These are phyloP conservation scores for Infundibulicybe gibba DNA, from an alignment of 768 basidiomycete genomes.

Conservation along the genomic window DNA sequence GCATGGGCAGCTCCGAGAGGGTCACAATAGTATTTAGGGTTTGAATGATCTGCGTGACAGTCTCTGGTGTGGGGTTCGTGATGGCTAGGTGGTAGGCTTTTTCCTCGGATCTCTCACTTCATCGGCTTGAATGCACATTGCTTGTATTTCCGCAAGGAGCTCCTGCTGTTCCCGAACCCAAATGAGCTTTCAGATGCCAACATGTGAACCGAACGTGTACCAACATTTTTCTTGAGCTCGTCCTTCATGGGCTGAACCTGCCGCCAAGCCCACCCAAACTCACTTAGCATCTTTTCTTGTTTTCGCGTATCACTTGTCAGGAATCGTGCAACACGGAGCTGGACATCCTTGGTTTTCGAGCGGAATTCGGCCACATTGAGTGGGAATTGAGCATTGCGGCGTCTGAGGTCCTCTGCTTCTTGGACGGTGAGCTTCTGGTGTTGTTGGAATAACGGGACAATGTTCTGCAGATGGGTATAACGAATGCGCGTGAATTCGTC, in stretches of 20 bases:
- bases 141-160: conserved; percentile 18
- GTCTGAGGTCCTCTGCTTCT: conserved; percentile 19
- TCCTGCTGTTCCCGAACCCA: conserved; percentile 4
- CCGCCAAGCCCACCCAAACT: conserved; percentile 51
- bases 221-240: conserved; percentile 36
- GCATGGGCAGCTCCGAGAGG: no score
- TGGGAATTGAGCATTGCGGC: conserved; percentile 29
- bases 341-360: conserved; percentile 33
- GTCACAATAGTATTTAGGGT: no score
- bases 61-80: no score
- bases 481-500: conserved; percentile 25
- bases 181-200: background rate
- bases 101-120: conserved; percentile 20
- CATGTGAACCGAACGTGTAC: conserved; percentile 10
- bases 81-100: no score
- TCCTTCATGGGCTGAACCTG: conserved; percentile 40
- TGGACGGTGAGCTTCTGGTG: conserved; percentile 12
- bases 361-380: conserved; percentile 27
- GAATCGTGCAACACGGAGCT: conserved; percentile 50
- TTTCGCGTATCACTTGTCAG: conserved; percentile 24
- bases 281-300: conserved; percentile 43
- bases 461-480: conserved; percentile 23
- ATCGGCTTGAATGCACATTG: conserved; percentile 17
- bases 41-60: no score
- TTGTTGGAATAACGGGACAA: conserved; percentile 15